Percentiles rank a stretch among this genome's conserved stretches.
Evolutionary conservation across 1,284 basidiomycete genomes (phyloP).

Genomic region (Vanrija humicola): DNA sequence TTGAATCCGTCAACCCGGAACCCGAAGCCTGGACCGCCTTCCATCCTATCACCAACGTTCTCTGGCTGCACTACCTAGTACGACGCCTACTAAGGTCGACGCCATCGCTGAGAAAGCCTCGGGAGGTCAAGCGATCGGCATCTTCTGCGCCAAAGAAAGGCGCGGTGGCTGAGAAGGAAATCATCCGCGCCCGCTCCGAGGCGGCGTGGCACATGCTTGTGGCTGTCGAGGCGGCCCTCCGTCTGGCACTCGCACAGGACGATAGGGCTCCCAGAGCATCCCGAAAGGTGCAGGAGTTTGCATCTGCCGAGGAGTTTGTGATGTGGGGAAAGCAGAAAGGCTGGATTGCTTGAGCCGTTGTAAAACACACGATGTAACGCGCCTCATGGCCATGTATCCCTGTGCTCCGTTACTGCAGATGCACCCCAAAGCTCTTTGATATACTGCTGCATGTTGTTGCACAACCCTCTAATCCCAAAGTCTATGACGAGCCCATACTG

Average conservation of each 20-base stretch:
- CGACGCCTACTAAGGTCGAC: slow-evolving; percentile 28
- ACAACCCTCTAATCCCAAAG: no score
- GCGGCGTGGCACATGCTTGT: slow-evolving; percentile 14
- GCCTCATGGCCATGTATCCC: no score
- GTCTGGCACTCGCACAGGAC: neutral
- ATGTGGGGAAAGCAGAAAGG: slow-evolving; percentile 5
- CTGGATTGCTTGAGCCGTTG: slow-evolving; percentile 1
- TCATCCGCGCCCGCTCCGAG: slow-evolving; percentile 3
- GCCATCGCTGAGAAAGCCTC: slow-evolving; percentile 27
- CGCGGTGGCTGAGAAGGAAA: neutral
- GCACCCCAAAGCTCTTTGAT: no score
- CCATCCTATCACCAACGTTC: slow-evolving; percentile 9
- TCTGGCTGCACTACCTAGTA: slow-evolving; percentile 46
- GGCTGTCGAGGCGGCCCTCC: slow-evolving; percentile 4
- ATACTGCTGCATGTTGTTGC: no score
- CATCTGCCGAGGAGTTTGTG: slow-evolving; percentile 3
- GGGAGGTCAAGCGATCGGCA: slow-evolving; percentile 2
- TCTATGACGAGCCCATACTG: no score
- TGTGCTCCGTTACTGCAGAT: no score
- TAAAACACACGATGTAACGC: no score
- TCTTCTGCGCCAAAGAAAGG: neutral
- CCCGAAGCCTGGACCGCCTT: slow-evolving; percentile 3
- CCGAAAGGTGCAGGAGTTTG: neutral
- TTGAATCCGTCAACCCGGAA: neutral
- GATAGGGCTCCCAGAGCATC: neutral